Base-by-base conservation (phyloP, 2,329 filamentous ascomycete species). In the Fusarium palustre region DNA sequence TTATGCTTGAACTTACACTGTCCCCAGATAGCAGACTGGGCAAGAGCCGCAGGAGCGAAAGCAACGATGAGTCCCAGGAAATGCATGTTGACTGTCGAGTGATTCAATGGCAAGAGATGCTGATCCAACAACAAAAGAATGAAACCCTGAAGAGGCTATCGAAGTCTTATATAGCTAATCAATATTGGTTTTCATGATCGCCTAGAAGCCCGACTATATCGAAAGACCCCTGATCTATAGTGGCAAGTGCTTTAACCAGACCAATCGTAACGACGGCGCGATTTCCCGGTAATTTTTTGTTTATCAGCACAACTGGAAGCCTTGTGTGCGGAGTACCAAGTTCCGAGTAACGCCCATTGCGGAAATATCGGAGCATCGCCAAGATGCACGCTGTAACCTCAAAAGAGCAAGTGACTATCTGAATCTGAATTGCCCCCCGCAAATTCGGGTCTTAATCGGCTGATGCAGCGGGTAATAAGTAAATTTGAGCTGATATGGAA, bases 341-440 rank as follows among this genome's bases (percentile, higher is more conserved):
- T 55, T 67, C 64, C 64, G 64, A 63, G 36, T 36, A 39, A 36
- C 25, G 12, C 64, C 58, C 11, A n/a, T 49, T 64, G 31, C 47
- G 64, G 64, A 67, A 67, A 67, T 48, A 13, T n/a, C 64, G 64
- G 64, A 67, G 49, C 50, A 47, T 66, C 43, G 20, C 63, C 45
- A 47, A 15, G 24, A 43, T 61, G 7, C 18, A 28, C 38, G 8
- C 24, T 45, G 31, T 22, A 25, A 10, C 61, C 43, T 42, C 28
- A 65, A 65, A 65, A 42, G 18, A 64, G 59, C 15, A 39, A 64
- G 11, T 39, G 15, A 16, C 28, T 30, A 25, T 46, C 15, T n/a
- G 2, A 4, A 52, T 52, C 48, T 52, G 18, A 41, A 52, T 22
- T 22, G 24, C 3, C n/a, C 38, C 33, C 50, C 59, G 16, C 33